phyloP scores from a whole-genome alignment of 2,329 filamentous ascomycete genomes.

The Diplodia mutila region DNA sequence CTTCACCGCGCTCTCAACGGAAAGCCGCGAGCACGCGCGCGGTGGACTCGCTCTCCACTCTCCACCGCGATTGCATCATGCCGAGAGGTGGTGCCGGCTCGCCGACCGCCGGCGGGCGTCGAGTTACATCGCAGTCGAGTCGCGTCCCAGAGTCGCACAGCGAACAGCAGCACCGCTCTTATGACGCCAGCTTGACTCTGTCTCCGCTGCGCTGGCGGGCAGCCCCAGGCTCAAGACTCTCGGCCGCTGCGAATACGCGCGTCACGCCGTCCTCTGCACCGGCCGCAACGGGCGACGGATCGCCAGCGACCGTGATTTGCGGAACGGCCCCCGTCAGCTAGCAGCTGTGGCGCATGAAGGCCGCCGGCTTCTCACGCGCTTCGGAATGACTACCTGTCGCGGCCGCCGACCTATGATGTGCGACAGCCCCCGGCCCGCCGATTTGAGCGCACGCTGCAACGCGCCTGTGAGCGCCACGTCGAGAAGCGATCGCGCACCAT shows the following conservation, averaged over 20 bases:
- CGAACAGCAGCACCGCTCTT: slow-evolving; percentile 22
- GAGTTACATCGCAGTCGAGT: slow-evolving; percentile 23
- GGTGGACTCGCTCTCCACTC: slow-evolving; percentile 17
- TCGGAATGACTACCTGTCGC: slow-evolving; percentile 30
- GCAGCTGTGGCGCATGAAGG: slow-evolving; percentile 29
- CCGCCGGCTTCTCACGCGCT: slow-evolving; percentile 26
- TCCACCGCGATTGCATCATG: slow-evolving; percentile 22
- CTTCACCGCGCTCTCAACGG: slow-evolving; percentile 3
- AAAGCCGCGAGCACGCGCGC: neutral
- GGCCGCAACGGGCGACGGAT: slow-evolving; percentile 21
- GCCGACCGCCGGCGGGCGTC: slow-evolving; percentile 9
- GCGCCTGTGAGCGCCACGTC: slow-evolving; percentile 26
- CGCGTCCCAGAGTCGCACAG: slow-evolving; percentile 20
- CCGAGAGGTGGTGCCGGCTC: slow-evolving; percentile 14
- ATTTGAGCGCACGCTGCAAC: slow-evolving; percentile 29
- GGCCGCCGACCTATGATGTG: slow-evolving; percentile 33
- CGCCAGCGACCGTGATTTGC: slow-evolving; percentile 15
- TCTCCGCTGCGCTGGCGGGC: slow-evolving; percentile 20
- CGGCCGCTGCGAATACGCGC: slow-evolving; percentile 20
- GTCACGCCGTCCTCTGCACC: slow-evolving; percentile 13
- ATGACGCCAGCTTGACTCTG: slow-evolving; percentile 12
- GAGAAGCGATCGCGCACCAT: slow-evolving; percentile 21
- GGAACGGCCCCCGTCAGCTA: slow-evolving; percentile 28
- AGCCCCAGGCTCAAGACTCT: slow-evolving; percentile 20
- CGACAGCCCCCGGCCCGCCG: slow-evolving; percentile 31